Evolutionary conservation across 305 asterid species (phyloP), one percentile per base, ranked within the genome.

Genomic region (Rubia tinctorum): DNA sequence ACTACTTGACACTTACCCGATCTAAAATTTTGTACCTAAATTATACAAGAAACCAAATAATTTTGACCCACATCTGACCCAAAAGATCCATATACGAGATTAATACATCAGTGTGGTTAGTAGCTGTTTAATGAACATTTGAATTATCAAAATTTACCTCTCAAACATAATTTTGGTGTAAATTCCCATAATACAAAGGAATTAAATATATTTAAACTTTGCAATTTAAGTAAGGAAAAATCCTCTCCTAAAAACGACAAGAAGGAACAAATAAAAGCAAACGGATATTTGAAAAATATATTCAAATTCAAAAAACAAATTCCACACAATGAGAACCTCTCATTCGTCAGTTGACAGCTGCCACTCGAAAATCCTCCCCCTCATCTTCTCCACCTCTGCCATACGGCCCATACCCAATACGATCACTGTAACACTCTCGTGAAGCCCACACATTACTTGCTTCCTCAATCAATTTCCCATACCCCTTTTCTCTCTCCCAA

Each of bases 311-410:
- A 75, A 25, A 20, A 51, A 8, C 8, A 22, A 79, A 22, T 17
- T 53, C n/a, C 80, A 64, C 30, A 73, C 81, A 80, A 22, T 1
- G 78, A 55, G 60, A 83, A 75, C 96, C 97, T 77, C 83, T 78
- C 82, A 76, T 85, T 81, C 80, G 53, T 78, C 77, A 76, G 72
- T 71, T 60, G 86, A 88, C 78, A 80, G 77, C 77, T 71, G 77
- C 87, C 85, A 80, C 86, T 69, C 78, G 75, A 77, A 55, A 20
- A 40, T 7, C 22, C 69, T 68, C 30, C 49, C 73, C 63, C 56
- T 60, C 74, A 42, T 76, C 77, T 71, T 78, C 72, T 55, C 67
- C 75, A 79, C 51, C 83, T 47, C 80, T 78, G 77, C 83, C 60
- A 55, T n/a, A n/a, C n/a, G n/a, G n/a, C n/a, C n/a, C n/a, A n/a